Base-by-base conservation (phyloP, 352 stramenopile genomes). In the Lagenidium sp. region DNA sequence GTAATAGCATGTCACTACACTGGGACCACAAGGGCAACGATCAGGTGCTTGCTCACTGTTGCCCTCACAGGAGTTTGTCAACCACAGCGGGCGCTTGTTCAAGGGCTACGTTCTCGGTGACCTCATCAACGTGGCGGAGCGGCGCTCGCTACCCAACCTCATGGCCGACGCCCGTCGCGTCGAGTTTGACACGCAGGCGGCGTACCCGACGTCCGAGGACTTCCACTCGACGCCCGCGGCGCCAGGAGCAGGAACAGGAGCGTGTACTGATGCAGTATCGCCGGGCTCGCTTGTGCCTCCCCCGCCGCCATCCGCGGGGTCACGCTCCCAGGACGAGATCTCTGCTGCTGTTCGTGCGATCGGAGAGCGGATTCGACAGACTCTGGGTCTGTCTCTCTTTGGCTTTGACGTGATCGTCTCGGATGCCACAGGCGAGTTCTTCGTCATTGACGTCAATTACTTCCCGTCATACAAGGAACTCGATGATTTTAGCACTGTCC, bases 361-460 rank as follows among this genome's bases (percentile, higher is more conserved):
- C 30, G 75, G 77, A 15, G 53, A 68, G 30, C 54, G 58, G 0
- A 75, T 93, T 41, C 77, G 77, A n/a, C 47, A 78, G 24, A 54
- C 70, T 36, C 55, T 88, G 5, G 50, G 70, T 21, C 60, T 93
- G 11, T 81, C 77, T 36, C 58, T 93, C 12, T 93, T 93, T 46
- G 80, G 80, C 35, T 93, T 87, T 35, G 80, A 93, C 49, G 80
- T 90, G 36, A 93, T 93, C 60, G 48, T 90, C 28, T 72, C 68
- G 19, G 66, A 85, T 46, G 53, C 65, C 25, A 68, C 57, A 16
- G 44, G 62, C 15, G 68, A 78, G 22, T 57, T 83, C 20, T 76
- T 71, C 36, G 80, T 93, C 26, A 85, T 93, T 46, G 80, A 93
- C 37, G 73, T 93, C 49, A 93, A 93, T 57, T 93, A 93, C 55